Conservation (phyloP, 805 yeast genomes). For the Kazachstania africana region DNA sequence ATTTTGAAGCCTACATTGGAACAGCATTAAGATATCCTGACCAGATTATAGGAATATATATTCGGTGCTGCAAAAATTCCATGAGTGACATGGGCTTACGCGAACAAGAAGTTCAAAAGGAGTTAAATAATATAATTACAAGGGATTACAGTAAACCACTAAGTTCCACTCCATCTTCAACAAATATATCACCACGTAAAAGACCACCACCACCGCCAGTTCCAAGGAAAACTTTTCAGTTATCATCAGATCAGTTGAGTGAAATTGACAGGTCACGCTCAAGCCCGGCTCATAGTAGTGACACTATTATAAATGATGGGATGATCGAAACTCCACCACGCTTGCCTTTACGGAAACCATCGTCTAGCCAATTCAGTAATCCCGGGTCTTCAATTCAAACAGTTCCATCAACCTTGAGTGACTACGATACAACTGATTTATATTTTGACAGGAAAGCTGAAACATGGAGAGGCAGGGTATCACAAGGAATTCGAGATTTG, state of each 20-base stretch:
- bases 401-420: conserved; percentile 21
- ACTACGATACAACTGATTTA: conserved; percentile 16
- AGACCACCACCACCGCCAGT: conserved; percentile 15
- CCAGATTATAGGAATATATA: conserved; percentile 62
- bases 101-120: conserved; percentile 16
- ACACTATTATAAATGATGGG: background rate
- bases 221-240: conserved; percentile 13
- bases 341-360: background rate
- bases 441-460: conserved; percentile 39
- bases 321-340: conserved; percentile 1
- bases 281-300: conserved; percentile 17
- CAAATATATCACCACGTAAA: background rate
- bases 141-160: conserved; percentile 3
- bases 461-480: conserved; percentile 44
- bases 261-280: conserved; percentile 14
- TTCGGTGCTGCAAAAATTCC: conserved; percentile 64
- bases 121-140: conserved; percentile 18
- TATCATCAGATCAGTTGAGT: conserved; percentile 8
- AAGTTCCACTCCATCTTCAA: background rate
- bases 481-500: conserved; percentile 26
- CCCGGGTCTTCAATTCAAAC: background rate
- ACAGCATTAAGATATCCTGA: conserved; percentile 51
- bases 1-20: conserved; percentile 78
- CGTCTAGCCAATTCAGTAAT: background rate
- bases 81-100: conserved; percentile 42